Conservation (phyloP, 768 basidiomycete genomes). For the Glaciozyma martinii region DNA sequence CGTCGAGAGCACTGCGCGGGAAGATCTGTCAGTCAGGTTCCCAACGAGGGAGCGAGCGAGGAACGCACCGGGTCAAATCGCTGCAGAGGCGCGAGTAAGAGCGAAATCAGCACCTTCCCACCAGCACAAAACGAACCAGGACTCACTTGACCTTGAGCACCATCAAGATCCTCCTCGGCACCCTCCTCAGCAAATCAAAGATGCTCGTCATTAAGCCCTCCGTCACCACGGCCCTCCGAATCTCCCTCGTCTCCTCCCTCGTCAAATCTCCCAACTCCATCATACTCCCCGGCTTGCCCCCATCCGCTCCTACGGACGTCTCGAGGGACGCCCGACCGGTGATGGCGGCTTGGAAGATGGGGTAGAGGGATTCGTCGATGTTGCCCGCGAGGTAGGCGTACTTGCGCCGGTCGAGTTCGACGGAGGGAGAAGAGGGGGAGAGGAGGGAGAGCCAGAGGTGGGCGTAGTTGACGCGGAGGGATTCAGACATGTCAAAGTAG, state of each 20-base stretch:
- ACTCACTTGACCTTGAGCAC: conserved; percentile 49
- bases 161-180: conserved; percentile 58
- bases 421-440: conserved; percentile 56
- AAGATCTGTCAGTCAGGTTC: background rate
- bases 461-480: conserved; percentile 63
- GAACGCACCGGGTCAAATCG: conserved; percentile 61
- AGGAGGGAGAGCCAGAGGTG: conserved; percentile 75
- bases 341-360: conserved; percentile 87
- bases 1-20: conserved; percentile 28
- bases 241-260: conserved; percentile 66
- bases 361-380: conserved; percentile 60
- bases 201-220: conserved; percentile 71
- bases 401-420: conserved; percentile 61
- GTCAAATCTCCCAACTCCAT: conserved; percentile 65
- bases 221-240: conserved; percentile 71
- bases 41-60: background rate
- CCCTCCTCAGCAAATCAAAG: conserved; percentile 73
- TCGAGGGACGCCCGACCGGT: conserved; percentile 70
- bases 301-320: conserved; percentile 34
- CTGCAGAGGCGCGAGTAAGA: background rate
- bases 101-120: background rate
- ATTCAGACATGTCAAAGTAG: conserved; percentile 79
- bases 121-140: background rate
- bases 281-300: conserved; percentile 53
- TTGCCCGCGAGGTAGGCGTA: conserved; percentile 89